Conservation (phyloP, 2,329 filamentous ascomycete species). For the Boeremia exigua region DNA sequence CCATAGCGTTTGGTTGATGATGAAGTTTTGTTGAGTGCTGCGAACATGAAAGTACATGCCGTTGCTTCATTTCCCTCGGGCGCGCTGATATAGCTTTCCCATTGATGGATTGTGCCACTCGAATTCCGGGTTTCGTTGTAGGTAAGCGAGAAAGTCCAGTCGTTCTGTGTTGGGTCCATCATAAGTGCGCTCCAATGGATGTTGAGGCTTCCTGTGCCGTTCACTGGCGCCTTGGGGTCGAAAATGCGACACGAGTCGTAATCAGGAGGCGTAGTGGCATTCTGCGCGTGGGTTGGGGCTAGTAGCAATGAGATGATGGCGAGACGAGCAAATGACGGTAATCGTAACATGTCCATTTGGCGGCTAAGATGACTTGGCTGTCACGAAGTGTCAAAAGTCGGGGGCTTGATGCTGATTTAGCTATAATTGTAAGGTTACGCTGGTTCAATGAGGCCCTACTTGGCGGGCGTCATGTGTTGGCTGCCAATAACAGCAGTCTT, state of each 20-base stretch:
- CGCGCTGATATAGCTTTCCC: constrained; percentile 1
- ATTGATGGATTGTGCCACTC: neutral
- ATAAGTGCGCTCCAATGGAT: constrained; percentile 15
- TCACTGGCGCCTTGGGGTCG: constrained; percentile 1
- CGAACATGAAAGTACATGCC: constrained; percentile 7
- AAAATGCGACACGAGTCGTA: neutral
- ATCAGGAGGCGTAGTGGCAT: neutral
- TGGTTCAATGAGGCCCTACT: constrained; percentile 6
- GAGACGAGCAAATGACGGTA: neutral
- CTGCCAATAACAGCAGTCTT: constrained; percentile 18
- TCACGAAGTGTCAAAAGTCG: neutral
- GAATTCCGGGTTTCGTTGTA: constrained; percentile 6
- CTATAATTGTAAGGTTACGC: constrained; percentile 11
- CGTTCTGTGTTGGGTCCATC: constrained; percentile 14
- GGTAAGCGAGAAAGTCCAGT: constrained; percentile 11
- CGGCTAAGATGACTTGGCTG: neutral
- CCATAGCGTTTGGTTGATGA: constrained; percentile 1
- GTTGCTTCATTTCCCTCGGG: constrained; percentile 4
- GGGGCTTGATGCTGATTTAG: neutral
- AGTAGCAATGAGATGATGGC: neutral
- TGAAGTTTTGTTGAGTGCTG: constrained; percentile 2
- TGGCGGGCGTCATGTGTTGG: constrained; percentile 14
- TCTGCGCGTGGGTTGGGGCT: neutral
- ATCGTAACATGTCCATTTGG: neutral
- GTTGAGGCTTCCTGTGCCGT: constrained; percentile 12